Base-by-base conservation (phyloP, 2,329 filamentous ascomycete species). In the Aspergillus sp. region DNA sequence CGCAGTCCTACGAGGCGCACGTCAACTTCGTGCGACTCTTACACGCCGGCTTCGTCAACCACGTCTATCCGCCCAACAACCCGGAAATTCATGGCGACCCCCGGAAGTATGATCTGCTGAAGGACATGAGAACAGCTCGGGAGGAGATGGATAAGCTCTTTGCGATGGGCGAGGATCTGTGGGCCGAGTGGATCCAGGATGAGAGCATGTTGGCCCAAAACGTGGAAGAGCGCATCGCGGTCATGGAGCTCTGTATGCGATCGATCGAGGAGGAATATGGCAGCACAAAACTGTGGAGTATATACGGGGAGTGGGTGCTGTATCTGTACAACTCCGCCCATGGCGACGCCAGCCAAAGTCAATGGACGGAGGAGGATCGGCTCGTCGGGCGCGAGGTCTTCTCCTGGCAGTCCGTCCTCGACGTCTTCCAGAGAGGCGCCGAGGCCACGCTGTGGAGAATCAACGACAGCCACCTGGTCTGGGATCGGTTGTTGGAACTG, bases 161-260 rank as follows among this genome's bases (percentile, higher is more conserved):
- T 66, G 82, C 86, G 2, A 81, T 88, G 60, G 86, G 86, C 1
- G 86, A 88, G 69, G 80, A 84, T 47, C 76, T 87, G 54, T 89
- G 85, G 85, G 75, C 81, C 4, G 84, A 87, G 60, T 87, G 86
- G 80, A 82, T 89, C 49, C 80, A 85, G 63, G 86, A 88, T 63
- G 86, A 88, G 69, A 84, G 81, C 54, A 76, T 84, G 58, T 72
- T 88, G 55, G 85, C 85, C 26, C 77, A 75, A 20, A 80, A 80
- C 18, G 75, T 82, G 6, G 83, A 87, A 22, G 85, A 87, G 66
- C 81, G 84, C 42, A 81, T 86, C 60, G 77, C 76, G 3, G 80
- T 88, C 10, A 82, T 87, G 66, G 85, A 87, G 63, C 75, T 87
- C 14, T 87, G 82, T 66, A 79, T 82, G 62, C 82, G 82, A 62